Base-by-base conservation (phyloP, 2,329 filamentous ascomycete species). In the Chaetomium sp. region DNA sequence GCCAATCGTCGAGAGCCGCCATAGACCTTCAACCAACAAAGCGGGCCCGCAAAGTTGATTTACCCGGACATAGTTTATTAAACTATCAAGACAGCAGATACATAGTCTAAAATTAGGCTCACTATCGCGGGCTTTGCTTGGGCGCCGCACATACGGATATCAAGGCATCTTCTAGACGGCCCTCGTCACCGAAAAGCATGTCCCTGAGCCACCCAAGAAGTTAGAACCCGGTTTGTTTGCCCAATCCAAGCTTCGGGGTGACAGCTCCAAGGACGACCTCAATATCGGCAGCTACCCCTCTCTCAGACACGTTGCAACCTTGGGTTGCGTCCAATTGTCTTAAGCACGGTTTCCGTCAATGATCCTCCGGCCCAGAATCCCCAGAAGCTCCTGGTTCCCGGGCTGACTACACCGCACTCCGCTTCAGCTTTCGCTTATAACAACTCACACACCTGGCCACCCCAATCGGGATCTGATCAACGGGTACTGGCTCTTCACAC, bases 1-100 rank as follows among this genome's bases (percentile, higher is more conserved):
- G 50, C 62, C 62, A 64, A 64, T 60, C 55, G 62, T 27, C 8
- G 16, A 10, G 25, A 16, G 12, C 13, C 25, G 21, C 29, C 21
- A 50, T 21, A 50, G 3, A 1, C 3, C 21, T 51, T 23, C 13
- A 47, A 51, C 62, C 54, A 60, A 23, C 29, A 29, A 59, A 25
- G 5, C 27, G 27, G 27, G 25, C 4, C 42, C 23, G 35, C 60
- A 42, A 33, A 12, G 6, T 12, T 47, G 29, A 65, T 65, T 65
- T 65, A 65, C 55, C 64, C 64, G 64, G 60, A 10, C 50, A 31
- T 31, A 8, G 42, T 57, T 63, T 49, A 63, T 65, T 63, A 60
- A 60, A 33, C 13, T 33, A 9, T 53, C 45, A n/a, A 51, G 29
- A 21, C 13, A n/a, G 8, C 13, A 50, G 38, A 57, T 60, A 53